phyloP scores from a whole-genome alignment of 2,329 filamentous ascomycete genomes.

The Fusarium neocosmosporiellum region DNA sequence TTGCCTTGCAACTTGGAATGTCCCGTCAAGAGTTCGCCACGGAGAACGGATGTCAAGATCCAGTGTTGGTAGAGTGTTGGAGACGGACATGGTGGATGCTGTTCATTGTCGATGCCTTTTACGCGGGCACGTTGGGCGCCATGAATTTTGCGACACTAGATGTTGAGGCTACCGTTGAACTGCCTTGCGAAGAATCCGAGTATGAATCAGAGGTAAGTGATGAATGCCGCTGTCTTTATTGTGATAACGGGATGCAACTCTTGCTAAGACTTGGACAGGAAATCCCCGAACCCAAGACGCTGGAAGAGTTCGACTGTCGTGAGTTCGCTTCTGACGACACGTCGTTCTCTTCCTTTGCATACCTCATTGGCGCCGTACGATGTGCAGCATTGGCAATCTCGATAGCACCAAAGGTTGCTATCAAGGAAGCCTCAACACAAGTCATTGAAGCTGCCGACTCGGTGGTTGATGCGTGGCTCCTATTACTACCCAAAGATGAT shows the following conservation, averaged over 20 bases:
- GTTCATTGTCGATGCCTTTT: slow-evolving; percentile 69
- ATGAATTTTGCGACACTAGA: slow-evolving; percentile 45
- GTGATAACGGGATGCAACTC: neutral
- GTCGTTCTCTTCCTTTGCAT: slow-evolving; percentile 27
- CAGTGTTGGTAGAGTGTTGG: slow-evolving; percentile 66
- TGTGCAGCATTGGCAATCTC: slow-evolving; percentile 21
- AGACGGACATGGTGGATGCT: slow-evolving; percentile 80
- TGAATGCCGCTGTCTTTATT: neutral
- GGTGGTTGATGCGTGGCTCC: slow-evolving; percentile 21
- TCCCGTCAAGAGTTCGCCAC: slow-evolving; percentile 65
- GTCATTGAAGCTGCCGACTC: slow-evolving; percentile 32
- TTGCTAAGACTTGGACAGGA: neutral
- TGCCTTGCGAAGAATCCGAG: slow-evolving; percentile 73
- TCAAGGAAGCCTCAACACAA: slow-evolving; percentile 11
- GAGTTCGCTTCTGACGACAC: slow-evolving; percentile 18
- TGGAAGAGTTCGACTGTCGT: slow-evolving; percentile 27
- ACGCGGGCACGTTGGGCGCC: slow-evolving; percentile 45
- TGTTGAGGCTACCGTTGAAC: slow-evolving; percentile 64
- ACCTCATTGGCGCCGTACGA: slow-evolving; percentile 22
- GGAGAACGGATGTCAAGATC: slow-evolving; percentile 58
- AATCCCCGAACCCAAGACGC: slow-evolving; percentile 15
- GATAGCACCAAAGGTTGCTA: slow-evolving; percentile 9
- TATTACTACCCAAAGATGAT: slow-evolving; percentile 9
- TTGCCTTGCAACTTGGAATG: slow-evolving; percentile 71
- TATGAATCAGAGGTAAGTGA: slow-evolving; percentile 56